Evolutionary conservation across 2,329 filamentous ascomycete genomes (phyloP).

Genomic region (Pseudogymnoascus verrucosus): DNA sequence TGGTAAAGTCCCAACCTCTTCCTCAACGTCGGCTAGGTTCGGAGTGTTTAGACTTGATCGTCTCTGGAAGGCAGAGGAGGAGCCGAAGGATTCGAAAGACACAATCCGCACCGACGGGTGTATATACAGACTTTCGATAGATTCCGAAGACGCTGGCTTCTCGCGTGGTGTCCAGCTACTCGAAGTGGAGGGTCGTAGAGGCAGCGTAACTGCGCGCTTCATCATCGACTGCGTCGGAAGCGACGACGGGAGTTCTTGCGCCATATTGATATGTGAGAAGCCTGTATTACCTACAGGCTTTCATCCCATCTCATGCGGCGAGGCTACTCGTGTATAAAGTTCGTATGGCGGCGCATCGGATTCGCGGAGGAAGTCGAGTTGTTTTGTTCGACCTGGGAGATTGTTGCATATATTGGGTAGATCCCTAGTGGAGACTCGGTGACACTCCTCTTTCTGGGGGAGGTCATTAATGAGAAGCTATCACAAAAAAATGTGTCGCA

Average conservation of each 20-base stretch:
- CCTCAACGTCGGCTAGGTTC: constrained; percentile 31
- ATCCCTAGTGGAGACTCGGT: background rate
- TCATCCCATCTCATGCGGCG: background rate
- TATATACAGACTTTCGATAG: constrained; percentile 15
- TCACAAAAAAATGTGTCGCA: background rate
- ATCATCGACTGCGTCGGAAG: background rate
- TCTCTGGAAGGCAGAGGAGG: background rate
- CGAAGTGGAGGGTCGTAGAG: background rate
- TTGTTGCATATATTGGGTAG: background rate
- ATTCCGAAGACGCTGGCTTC: background rate
- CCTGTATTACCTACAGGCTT: background rate
- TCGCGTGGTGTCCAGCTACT: background rate
- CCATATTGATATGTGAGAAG: background rate
- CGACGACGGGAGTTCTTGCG: background rate
- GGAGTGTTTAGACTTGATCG: constrained; percentile 20
- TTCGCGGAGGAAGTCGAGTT: background rate
- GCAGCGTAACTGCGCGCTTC: constrained; percentile 9
- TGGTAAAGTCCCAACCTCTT: constrained; percentile 55
- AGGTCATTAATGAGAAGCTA: background rate
- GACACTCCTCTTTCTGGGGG: background rate
- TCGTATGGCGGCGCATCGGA: background rate
- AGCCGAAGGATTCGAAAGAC: constrained; percentile 39
- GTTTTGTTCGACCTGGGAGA: background rate
- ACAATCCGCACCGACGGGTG: constrained; percentile 34
- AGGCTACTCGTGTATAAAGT: background rate